These are phyloP conservation scores for Endocarpon pusillum DNA, from an alignment of 495 filamentous ascomycete species.

Conservation along the genomic window DNA sequence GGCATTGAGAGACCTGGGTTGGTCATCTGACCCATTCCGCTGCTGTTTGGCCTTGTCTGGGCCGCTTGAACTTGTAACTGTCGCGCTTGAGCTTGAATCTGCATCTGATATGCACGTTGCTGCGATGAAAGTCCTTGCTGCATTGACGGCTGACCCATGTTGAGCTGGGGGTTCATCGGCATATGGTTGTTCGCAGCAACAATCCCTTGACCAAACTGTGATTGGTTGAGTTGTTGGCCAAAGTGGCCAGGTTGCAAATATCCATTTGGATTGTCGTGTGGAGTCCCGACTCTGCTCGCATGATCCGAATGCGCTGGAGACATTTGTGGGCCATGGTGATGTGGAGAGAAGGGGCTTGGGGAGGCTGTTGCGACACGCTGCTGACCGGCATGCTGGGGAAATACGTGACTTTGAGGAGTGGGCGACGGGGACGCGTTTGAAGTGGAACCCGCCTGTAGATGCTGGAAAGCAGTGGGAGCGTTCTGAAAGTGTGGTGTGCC, in stretches of 20 bases:
- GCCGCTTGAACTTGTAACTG: slow-evolving; percentile 41
- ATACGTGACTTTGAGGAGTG: slow-evolving; percentile 60
- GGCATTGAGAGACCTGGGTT: slow-evolving; percentile 16
- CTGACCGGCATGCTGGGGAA: slow-evolving; percentile 43
- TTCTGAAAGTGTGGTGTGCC: slow-evolving; percentile 31
- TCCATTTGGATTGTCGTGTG: slow-evolving; percentile 44
- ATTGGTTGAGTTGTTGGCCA: slow-evolving; percentile 19
- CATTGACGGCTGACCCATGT: no score
- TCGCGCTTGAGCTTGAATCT: slow-evolving; percentile 42
- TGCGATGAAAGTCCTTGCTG: no score
- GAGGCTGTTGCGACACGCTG: slow-evolving; percentile 80
- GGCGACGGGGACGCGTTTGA: slow-evolving; percentile 77
- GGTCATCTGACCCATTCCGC: slow-evolving; percentile 26
- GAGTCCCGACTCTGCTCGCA: slow-evolving; percentile 51
- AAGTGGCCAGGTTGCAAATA: slow-evolving; percentile 43
- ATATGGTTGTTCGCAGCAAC: no score
- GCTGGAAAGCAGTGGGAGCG: slow-evolving; percentile 54
- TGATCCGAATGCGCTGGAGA: slow-evolving; percentile 68
- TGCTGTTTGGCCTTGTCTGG: slow-evolving; percentile 20
- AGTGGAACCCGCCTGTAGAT: slow-evolving; percentile 67
- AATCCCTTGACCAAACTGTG: no score
- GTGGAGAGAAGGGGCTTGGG: slow-evolving; percentile 78
- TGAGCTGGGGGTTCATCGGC: slow-evolving; percentile 24
- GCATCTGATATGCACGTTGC: slow-evolving; percentile 35
- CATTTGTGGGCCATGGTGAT: slow-evolving; percentile 55